Conservation (phyloP, 1,284 basidiomycete species). For the Ustilago shanxiensis region DNA sequence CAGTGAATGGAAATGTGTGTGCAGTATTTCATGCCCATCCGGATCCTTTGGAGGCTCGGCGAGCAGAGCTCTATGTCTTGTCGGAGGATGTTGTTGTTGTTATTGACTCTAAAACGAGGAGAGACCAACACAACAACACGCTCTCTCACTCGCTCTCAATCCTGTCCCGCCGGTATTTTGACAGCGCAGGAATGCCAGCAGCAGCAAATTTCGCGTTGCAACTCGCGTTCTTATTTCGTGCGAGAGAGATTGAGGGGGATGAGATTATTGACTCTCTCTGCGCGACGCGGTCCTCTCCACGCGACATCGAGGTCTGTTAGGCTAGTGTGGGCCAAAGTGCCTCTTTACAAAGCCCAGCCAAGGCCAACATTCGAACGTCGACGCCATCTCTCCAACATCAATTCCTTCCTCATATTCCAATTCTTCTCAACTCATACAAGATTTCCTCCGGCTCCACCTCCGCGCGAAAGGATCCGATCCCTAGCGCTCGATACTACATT, state of each 20-base stretch:
- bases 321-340: too few species aligned
- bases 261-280: neutral
- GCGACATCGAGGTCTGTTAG: conserved; percentile 4
- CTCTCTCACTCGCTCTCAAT: neutral
- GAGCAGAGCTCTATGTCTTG: neutral
- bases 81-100: neutral
- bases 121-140: conserved; percentile 16
- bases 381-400: conserved; percentile 1
- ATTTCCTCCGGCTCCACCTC: too few species aligned
- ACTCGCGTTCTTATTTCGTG: neutral
- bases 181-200: conserved; percentile 1
- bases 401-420: neutral
- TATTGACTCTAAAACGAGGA: neutral
- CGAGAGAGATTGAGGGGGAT: neutral
- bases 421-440: neutral
- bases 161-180: neutral
- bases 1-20: too few species aligned
- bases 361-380: neutral
- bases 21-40: neutral
- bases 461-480: too few species aligned
- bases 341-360: too few species aligned
- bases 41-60: neutral
- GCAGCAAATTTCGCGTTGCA: neutral
- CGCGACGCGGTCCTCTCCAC: conserved; percentile 11
- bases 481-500: neutral